Evolutionary conservation across 768 basidiomycete species (phyloP).

Genomic region (Trametes punicea): DNA sequence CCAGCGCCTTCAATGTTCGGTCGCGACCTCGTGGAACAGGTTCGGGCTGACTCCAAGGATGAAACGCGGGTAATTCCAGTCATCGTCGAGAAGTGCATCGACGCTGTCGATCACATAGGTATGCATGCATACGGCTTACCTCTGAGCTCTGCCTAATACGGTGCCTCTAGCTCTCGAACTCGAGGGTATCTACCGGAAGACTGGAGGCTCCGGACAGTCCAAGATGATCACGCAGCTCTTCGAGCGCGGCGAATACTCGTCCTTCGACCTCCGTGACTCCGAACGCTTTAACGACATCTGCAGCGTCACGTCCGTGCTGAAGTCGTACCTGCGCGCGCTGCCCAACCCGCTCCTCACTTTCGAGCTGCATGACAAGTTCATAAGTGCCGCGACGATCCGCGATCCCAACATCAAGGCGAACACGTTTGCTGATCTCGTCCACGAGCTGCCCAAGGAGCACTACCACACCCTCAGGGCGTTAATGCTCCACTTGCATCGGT

Average conservation of each 20-base stretch:
- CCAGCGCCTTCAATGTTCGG: slow-evolving; percentile 93
- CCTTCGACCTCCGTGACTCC: slow-evolving; percentile 84
- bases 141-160: not conserved
- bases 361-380: slow-evolving; percentile 88
- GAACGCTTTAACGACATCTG: slow-evolving; percentile 97
- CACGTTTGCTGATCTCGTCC: slow-evolving; percentile 64
- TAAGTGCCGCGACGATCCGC: slow-evolving; percentile 66
- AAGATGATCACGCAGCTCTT: slow-evolving; percentile 94
- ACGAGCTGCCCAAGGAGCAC: slow-evolving; percentile 80
- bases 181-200: slow-evolving; percentile 98
- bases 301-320: slow-evolving; percentile 93
- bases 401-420: slow-evolving; percentile 59
- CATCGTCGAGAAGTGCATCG: slow-evolving; percentile 94
- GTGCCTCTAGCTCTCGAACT: slow-evolving; percentile 73
- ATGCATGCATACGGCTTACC: slow-evolving; percentile 26
- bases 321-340: slow-evolving; percentile 92
- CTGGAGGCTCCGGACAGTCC: slow-evolving; percentile 87
- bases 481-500: slow-evolving; percentile 88
- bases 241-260: slow-evolving; percentile 83
- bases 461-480: slow-evolving; percentile 79
- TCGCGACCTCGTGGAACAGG: slow-evolving; percentile 82
- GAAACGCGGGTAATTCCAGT: slow-evolving; percentile 70
- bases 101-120: slow-evolving; percentile 88
- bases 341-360: slow-evolving; percentile 90
- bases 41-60: slow-evolving; percentile 58